Percentiles rank a stretch among this genome's conserved stretches.
Evolutionary conservation across 306 rosid genomes (phyloP).

Genomic region (Glycine soja): DNA sequence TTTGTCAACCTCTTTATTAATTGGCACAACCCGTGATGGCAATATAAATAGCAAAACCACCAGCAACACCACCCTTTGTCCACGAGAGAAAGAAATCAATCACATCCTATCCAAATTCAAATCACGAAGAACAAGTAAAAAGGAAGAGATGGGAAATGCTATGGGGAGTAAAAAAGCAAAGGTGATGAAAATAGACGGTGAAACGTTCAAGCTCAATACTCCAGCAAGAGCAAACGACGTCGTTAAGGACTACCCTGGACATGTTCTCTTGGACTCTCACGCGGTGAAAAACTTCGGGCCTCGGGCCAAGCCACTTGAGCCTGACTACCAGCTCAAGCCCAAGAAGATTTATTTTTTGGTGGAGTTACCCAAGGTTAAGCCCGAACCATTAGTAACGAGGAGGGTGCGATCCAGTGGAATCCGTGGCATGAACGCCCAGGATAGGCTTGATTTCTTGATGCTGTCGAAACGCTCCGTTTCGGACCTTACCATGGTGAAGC

Average conservation of each 20-base stretch:
- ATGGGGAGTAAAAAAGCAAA: constrained; percentile 69
- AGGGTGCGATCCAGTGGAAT: constrained; percentile 70
- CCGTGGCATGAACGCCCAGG: constrained; percentile 67
- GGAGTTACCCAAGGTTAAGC: constrained; percentile 57
- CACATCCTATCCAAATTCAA: no score
- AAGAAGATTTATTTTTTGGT: constrained; percentile 68
- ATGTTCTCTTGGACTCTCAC: constrained; percentile 66
- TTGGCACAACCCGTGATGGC: neutral
- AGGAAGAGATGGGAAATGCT: constrained; percentile 66
- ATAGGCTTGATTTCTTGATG: constrained; percentile 82
- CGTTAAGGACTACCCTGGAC: constrained; percentile 66
- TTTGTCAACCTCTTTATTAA: constrained; percentile 42
- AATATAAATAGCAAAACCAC: constrained; percentile 34
- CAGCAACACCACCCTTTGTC: neutral
- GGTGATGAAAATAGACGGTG: constrained; percentile 85
- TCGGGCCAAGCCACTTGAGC: constrained; percentile 76
- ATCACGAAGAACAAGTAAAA: no score
- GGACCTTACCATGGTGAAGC: constrained; percentile 52
- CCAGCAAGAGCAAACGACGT: constrained; percentile 69
- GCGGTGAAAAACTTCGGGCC: constrained; percentile 68
- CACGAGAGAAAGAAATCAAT: no score
- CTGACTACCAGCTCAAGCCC: constrained; percentile 63
- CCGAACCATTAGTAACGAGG: constrained; percentile 18
- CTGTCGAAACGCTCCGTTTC: constrained; percentile 73
- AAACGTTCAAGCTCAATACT: constrained; percentile 67